These are phyloP conservation scores for Agaricus subrufescens DNA, from an alignment of 768 basidiomycete genomes.

Conservation along the genomic window DNA sequence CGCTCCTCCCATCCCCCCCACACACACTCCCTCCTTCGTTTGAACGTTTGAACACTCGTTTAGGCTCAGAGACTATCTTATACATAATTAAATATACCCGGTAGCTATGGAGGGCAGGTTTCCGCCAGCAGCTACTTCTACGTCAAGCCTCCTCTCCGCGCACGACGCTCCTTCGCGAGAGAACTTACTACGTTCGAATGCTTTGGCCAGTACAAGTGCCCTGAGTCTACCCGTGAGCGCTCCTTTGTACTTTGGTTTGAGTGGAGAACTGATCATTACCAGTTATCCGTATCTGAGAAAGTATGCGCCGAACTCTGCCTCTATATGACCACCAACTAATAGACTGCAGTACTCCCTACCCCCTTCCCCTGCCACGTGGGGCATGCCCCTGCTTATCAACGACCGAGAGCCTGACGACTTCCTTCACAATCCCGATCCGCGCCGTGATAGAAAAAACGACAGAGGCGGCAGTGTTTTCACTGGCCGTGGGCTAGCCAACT, in stretches of 20 bases:
- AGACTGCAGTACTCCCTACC: slow-evolving; percentile 26
- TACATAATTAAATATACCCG: neutral
- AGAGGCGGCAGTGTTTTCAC: slow-evolving; percentile 54
- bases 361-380: slow-evolving; percentile 45
- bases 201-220: neutral
- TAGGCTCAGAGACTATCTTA: neutral
- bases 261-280: neutral
- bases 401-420: slow-evolving; percentile 50
- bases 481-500: slow-evolving; percentile 53
- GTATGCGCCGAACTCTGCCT: slow-evolving; percentile 10
- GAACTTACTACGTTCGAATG: neutral
- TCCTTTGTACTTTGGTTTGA: neutral
- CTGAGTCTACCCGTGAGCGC: slow-evolving; percentile 13
- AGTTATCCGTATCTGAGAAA: slow-evolving; percentile 24
- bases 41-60: neutral
- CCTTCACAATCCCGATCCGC: slow-evolving; percentile 57
- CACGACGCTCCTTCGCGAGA: neutral
- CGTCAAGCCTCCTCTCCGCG: slow-evolving; percentile 10
- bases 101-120: slow-evolving; percentile 6
- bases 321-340: neutral
- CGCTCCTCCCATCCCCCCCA: neutral
- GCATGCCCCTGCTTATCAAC: slow-evolving; percentile 32
- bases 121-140: slow-evolving; percentile 1
- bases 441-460: slow-evolving; percentile 46
- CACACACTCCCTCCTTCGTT: neutral